Conservation (phyloP, 768 basidiomycete species). For the Lactifluus pinguis region DNA sequence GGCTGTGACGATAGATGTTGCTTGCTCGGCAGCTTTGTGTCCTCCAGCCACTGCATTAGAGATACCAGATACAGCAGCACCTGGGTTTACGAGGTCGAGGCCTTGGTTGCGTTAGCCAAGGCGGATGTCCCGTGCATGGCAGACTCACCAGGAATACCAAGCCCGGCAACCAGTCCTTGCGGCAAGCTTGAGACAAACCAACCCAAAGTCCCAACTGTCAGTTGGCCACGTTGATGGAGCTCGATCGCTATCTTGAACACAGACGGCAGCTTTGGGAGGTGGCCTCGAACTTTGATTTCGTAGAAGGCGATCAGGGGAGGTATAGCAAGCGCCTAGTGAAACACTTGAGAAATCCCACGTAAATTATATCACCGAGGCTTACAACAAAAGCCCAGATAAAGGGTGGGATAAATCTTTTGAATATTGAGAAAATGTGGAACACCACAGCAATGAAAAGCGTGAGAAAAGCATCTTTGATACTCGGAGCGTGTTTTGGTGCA, state of each 20-base stretch:
- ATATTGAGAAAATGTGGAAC: background rate
- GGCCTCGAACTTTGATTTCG: slow-evolving; percentile 7
- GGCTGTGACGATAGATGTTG: background rate
- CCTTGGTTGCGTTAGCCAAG: background rate
- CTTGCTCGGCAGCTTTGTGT: background rate
- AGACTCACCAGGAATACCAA: background rate
- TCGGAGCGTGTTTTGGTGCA: background rate
- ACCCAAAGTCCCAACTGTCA: background rate
- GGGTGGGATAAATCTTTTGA: slow-evolving; percentile 1
- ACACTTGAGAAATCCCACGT: background rate
- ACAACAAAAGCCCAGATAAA: background rate
- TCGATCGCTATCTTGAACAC: background rate
- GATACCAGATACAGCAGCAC: background rate
- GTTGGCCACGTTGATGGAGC: background rate
- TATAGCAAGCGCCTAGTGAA: background rate
- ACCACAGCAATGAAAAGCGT: background rate
- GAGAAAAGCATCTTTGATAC: background rate
- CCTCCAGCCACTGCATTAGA: background rate
- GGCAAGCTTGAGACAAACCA: slow-evolving; percentile 12
- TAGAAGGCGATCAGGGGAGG: slow-evolving; percentile 5
- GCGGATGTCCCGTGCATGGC: background rate
- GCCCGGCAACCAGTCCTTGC: background rate
- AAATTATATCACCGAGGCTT: background rate
- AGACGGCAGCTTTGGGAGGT: slow-evolving; percentile 2
- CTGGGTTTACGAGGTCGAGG: background rate